Evolutionary conservation across 148 eudicot species (phyloP).

Genomic region (Camellia lanceoleosa): DNA sequence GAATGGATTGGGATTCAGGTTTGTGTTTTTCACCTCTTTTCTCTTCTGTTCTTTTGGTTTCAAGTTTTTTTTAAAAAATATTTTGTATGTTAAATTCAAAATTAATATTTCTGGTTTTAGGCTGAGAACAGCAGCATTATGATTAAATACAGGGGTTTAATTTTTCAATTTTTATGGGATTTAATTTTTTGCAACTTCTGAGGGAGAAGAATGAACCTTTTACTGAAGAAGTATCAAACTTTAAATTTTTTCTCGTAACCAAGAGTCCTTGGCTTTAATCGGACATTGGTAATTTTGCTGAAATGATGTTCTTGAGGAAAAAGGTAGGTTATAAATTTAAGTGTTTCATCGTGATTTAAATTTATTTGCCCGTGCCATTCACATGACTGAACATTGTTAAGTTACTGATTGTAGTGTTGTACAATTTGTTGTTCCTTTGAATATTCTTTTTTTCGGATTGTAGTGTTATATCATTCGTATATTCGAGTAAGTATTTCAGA

Average conservation of each 20-base stretch:
- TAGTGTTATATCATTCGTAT: too few species aligned
- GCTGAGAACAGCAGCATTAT: neutral
- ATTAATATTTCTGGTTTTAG: neutral
- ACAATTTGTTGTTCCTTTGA: neutral
- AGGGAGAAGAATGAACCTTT: neutral
- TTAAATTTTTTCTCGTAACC: neutral
- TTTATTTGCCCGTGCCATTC: neutral
- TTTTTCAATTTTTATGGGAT: neutral
- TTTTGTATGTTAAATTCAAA: neutral
- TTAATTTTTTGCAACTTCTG: neutral
- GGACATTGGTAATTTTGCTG: neutral
- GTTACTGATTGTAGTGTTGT: neutral
- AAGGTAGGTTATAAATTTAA: neutral
- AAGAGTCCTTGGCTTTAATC: neutral
- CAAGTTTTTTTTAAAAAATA: neutral
- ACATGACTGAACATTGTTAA: neutral
- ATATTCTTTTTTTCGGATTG: too few species aligned
- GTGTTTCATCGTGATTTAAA: neutral
- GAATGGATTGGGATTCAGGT: slow-evolving; percentile 27
- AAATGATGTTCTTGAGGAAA: slow-evolving; percentile 10
- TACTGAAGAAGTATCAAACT: neutral
- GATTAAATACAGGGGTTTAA: neutral
- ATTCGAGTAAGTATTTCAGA: neutral
- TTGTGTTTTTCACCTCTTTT: neutral
- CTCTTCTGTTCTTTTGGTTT: neutral